phyloP scores from a whole-genome alignment of 805 yeast species.

The Blastobotrys peoriensis region DNA sequence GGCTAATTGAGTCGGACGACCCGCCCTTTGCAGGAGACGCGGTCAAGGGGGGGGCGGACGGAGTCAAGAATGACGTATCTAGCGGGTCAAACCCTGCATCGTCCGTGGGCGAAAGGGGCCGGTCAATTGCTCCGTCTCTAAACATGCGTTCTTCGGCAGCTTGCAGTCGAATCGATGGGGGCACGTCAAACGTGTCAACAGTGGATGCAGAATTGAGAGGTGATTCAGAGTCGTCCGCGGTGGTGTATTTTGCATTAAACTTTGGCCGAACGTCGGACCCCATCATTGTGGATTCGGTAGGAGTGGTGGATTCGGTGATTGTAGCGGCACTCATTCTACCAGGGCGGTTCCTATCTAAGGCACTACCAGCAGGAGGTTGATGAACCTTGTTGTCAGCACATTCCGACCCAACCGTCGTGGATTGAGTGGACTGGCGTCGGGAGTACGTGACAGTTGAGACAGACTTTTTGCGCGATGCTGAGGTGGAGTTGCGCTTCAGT shows the following conservation, averaged over 20 bases:
- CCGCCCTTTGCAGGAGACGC: neutral
- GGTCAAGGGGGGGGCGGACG: neutral
- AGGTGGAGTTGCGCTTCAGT: neutral
- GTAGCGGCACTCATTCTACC: neutral
- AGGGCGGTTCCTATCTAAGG: neutral
- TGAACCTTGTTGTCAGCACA: neutral
- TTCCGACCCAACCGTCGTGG: neutral
- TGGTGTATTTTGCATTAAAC: neutral
- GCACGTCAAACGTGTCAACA: neutral
- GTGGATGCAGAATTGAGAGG: neutral
- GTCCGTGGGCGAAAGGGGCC: neutral
- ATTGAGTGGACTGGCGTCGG: neutral
- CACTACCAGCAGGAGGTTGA: neutral
- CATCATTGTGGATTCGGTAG: too few species aligned
- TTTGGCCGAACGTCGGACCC: too few species aligned
- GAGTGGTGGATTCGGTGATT: neutral
- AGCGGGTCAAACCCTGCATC: neutral
- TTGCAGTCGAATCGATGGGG: neutral
- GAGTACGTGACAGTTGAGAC: neutral
- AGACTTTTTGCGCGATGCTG: neutral
- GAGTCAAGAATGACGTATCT: neutral
- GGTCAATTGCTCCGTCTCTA: neutral
- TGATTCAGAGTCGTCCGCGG: neutral
- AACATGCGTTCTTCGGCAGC: neutral
- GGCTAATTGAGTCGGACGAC: neutral